Base-by-base conservation (phyloP, 441 rosid genomes). In the Monsonia emarginata region DNA sequence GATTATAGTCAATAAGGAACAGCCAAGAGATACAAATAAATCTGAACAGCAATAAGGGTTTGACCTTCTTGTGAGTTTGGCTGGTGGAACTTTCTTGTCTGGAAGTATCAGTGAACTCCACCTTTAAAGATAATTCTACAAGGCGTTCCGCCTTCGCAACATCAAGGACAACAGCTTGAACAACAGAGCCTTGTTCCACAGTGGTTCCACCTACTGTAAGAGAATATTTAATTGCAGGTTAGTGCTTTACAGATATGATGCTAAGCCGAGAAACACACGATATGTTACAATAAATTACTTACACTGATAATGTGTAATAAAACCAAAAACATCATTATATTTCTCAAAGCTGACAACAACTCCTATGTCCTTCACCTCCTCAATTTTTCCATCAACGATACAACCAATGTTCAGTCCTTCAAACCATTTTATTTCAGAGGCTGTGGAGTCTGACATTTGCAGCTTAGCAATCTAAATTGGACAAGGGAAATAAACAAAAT, bases 111-210 rank as follows among this genome's bases (percentile, higher is more conserved):
- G 85, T 72, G 66, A 94, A 84, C 79, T 86, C 91, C 42, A 80
- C 88, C 75, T 84, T 94, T 64, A 91, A 77, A 70, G 99, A 89
- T 75, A 94, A 82, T 79, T 94, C 99, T 71, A 91, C 84, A 70
- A 94, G 90, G 72, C 72, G 82, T 71, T 89, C 99, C 63, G 84
- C 79, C 85, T 79, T 89, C 65, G 90, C 81, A 78, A 91, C 79
- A 75, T 91, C 99, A 38, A 95, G 95, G 79, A 95, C 91, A 25
- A 73, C 84, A 69, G 91, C 97, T 65, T 40, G 84, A 84, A 95
- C 75, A 74, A 67, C 74, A 30, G 91, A 86, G 48, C 96, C 97
- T 32, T 71, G 69, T 76, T 81, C 81, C 64, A 74, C 72, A 11
- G 74, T 72, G 31, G 75, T 67, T 76, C 92, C 91, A 76, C 83